phyloP scores from a whole-genome alignment of 1,139 yeast genomes.

The Nakaseomyces kungkrabaensis region DNA sequence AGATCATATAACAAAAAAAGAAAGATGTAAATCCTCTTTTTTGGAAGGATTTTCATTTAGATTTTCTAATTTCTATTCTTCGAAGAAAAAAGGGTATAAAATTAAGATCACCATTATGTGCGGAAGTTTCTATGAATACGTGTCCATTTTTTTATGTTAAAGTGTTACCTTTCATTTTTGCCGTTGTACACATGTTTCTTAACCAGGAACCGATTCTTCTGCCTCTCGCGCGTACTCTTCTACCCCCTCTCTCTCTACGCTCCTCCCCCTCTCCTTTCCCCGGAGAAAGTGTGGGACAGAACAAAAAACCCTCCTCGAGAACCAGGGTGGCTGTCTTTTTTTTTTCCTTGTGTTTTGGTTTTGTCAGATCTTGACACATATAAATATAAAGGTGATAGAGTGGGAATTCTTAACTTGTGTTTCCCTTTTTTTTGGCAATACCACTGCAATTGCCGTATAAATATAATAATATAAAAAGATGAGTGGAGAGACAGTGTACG shows the following conservation, averaged over 20 bases:
- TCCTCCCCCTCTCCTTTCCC: background rate
- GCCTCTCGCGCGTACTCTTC: background rate
- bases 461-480: background rate
- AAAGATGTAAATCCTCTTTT: background rate
- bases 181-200: too few species aligned
- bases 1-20: background rate
- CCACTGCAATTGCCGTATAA: background rate
- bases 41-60: background rate
- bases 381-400: background rate
- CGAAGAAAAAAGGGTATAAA: too few species aligned
- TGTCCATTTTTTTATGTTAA: too few species aligned
- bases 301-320: too few species aligned
- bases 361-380: background rate
- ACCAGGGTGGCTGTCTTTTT: background rate
- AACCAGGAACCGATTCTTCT: too few species aligned
- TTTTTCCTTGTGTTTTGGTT: background rate
- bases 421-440: too few species aligned
- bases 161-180: too few species aligned
- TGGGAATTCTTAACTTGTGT: background rate
- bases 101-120: too few species aligned
- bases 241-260: background rate
- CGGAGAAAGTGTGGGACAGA: too few species aligned
- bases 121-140: too few species aligned
- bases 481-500: slow-evolving; percentile 3
- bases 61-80: too few species aligned